phyloP scores from a whole-genome alignment of 768 basidiomycete genomes.

The Auriscalpium microsporum region DNA sequence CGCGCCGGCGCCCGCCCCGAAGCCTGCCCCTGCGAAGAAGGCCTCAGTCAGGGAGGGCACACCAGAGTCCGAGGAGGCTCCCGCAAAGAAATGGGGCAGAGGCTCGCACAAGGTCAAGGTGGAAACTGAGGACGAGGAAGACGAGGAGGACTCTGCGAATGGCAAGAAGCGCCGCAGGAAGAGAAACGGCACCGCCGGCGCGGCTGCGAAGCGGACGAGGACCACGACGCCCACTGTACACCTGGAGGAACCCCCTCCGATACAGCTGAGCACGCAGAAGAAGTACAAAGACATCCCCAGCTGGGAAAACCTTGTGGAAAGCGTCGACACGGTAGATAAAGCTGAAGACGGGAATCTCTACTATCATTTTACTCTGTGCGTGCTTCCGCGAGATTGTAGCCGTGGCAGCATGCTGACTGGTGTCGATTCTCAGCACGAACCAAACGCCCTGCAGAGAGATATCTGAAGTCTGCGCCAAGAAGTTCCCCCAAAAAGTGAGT shows the following conservation, averaged over 20 bases:
- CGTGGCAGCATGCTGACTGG: neutral
- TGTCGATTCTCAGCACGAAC: slow-evolving; percentile 26
- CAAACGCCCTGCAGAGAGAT: slow-evolving; percentile 45
- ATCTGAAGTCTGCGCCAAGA: slow-evolving; percentile 43
- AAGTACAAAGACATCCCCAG: slow-evolving; percentile 39
- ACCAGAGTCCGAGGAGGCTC: slow-evolving; percentile 9
- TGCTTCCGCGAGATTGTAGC: slow-evolving; percentile 2
- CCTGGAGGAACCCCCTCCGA: slow-evolving; percentile 22
- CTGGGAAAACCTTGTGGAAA: slow-evolving; percentile 61
- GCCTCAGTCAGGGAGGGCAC: slow-evolving; percentile 16
- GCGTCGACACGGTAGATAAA: slow-evolving; percentile 68
- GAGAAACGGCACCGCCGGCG: slow-evolving; percentile 25
- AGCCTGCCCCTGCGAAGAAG: slow-evolving; percentile 7
- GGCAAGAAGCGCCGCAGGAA: slow-evolving; percentile 29
- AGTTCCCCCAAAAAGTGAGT: slow-evolving; percentile 61
- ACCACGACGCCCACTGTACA: slow-evolving; percentile 10
- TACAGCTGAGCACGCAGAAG: slow-evolving; percentile 38
- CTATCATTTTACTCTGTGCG: slow-evolving; percentile 70
- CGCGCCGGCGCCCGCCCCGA: slow-evolving; percentile 16
- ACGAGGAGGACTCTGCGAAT: slow-evolving; percentile 28
- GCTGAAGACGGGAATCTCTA: slow-evolving; percentile 34
- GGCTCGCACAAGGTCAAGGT: slow-evolving; percentile 24
- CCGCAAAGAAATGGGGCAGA: slow-evolving; percentile 23
- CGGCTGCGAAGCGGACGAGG: slow-evolving; percentile 4
- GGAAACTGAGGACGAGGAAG: slow-evolving; percentile 28